Evolutionary conservation across 73 alveolate species (phyloP), one percentile per base, ranked within the genome.

Genomic region (Paramecium primaurelia): DNA sequence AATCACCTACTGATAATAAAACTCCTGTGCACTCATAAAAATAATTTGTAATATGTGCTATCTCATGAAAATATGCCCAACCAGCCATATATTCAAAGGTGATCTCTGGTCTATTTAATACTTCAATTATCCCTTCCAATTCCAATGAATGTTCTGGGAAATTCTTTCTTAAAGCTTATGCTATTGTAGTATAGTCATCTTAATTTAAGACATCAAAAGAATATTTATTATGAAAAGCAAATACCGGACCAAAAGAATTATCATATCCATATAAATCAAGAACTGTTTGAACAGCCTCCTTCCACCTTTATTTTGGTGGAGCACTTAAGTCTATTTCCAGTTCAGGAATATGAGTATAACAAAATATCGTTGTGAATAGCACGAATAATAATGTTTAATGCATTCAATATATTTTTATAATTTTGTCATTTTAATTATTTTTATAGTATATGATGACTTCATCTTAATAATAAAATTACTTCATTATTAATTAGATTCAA

Each of bases 1-100:
- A 22, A 38, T 47, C 91, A 32, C 73, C 91, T 1, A 22, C 12
- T 44, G 71, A 80, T 22, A 80, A 16, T 25, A 80, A 49, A 18
- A 80, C 91, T 5, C 91, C 91, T n/a, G 91, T 80, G 49, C 91
- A 80, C 26, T 80, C 91, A 3, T 32, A 44, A 8, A 45, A 5
- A 4, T 80, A 37, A n/a, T 10, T 38, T 3, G 64, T 36, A 1
- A 75, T 47, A 45, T 80, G 91, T 26, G 77, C 91, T 8, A 80
- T 44, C 26, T 80, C 91, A 80, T 80, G 91, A 36, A 80, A 80
- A 28, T 80, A 80, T 44, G 71, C 71, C 91, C 91, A 80, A 25
- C 59, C 91, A n/a, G 91, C 91, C 73, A 80, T n/a, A 44, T 80
- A 80, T 25, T 80, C 91, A 28, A 80, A 80, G 7, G 91, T 80